A percentile compares a stretch with the other conserved stretches of the same genome.
phyloP scores from a whole-genome alignment of 2,329 filamentous ascomycete genomes.

The Neonectria neomacrospora region DNA sequence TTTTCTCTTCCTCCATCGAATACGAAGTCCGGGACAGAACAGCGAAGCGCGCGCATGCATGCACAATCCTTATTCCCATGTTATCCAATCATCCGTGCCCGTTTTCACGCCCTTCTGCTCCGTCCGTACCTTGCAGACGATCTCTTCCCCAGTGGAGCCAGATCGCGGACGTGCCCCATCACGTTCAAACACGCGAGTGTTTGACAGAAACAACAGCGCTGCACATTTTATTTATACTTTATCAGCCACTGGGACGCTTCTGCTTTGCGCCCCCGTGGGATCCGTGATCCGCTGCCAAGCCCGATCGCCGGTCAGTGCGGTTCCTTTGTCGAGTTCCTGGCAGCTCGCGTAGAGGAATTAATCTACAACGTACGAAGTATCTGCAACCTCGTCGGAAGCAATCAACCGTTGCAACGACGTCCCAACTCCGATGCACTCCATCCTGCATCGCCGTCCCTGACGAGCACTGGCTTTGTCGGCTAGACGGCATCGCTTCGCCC shows the following conservation, averaged over 20 bases:
- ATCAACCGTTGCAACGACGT: background rate
- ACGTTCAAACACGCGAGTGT: constrained; percentile 20
- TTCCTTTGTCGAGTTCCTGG: background rate
- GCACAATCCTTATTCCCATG: background rate
- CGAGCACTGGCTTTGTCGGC: constrained; percentile 16
- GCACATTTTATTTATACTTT: no score
- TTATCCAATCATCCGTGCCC: background rate
- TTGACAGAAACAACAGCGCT: constrained; percentile 23
- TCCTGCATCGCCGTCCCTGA: background rate
- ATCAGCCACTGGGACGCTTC: background rate
- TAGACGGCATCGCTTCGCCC: constrained; percentile 7
- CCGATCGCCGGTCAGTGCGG: background rate
- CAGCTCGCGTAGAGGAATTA: background rate
- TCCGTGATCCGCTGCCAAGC: background rate
- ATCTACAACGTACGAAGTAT: no score
- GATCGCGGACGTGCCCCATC: constrained; percentile 15
- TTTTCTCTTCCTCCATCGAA: constrained; percentile 1
- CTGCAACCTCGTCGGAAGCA: background rate
- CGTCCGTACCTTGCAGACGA: constrained; percentile 14
- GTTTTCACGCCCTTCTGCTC: constrained; percentile 1
- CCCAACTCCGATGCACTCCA: constrained; percentile 5
- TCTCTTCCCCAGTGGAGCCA: constrained; percentile 15
- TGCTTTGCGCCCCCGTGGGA: background rate
- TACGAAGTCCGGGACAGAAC: constrained; percentile 19
- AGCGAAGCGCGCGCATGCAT: constrained; percentile 3